phyloP scores from a whole-genome alignment of 495 filamentous ascomycete genomes.

The Penicillium mononematosum region DNA sequence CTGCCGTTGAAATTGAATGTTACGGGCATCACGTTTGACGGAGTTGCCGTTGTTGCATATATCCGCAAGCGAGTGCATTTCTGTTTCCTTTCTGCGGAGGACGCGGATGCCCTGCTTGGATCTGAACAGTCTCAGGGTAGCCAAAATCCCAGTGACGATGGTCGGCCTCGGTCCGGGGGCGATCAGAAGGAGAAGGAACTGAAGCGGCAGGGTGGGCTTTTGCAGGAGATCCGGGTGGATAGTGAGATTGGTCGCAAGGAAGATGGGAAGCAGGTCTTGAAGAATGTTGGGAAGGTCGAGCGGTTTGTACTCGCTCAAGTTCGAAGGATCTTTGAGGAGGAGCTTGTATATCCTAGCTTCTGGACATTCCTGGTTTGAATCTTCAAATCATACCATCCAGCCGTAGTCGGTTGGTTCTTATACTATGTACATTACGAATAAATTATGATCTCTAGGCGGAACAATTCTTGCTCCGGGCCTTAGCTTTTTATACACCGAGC shows the following conservation, averaged over 20 bases:
- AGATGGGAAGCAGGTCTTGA: constrained; percentile 87
- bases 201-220: constrained; percentile 64
- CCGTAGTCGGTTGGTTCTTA: background rate
- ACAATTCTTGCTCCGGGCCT: constrained; percentile 11
- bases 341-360: constrained; percentile 96
- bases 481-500: constrained; percentile 1
- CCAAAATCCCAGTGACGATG: constrained; percentile 26
- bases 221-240: constrained; percentile 92
- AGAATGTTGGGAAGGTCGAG: constrained; percentile 98
- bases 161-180: constrained; percentile 21
- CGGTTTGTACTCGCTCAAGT: constrained; percentile 96
- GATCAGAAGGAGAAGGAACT: constrained; percentile 53
- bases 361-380: constrained; percentile 92
- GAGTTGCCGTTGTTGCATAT: constrained; percentile 85
- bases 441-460: constrained; percentile 14
- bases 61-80: constrained; percentile 79
- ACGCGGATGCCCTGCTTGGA: constrained; percentile 66
- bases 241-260: constrained; percentile 94
- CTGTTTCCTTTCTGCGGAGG: constrained; percentile 86
- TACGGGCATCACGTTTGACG: constrained; percentile 91
- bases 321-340: constrained; percentile 93
- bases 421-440: constrained; percentile 24
- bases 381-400: background rate
- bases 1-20: constrained; percentile 90
- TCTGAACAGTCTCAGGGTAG: constrained; percentile 46